Evolutionary conservation across 1,284 basidiomycete genomes (phyloP).

Genomic region (Vanrija pseudolonga): DNA sequence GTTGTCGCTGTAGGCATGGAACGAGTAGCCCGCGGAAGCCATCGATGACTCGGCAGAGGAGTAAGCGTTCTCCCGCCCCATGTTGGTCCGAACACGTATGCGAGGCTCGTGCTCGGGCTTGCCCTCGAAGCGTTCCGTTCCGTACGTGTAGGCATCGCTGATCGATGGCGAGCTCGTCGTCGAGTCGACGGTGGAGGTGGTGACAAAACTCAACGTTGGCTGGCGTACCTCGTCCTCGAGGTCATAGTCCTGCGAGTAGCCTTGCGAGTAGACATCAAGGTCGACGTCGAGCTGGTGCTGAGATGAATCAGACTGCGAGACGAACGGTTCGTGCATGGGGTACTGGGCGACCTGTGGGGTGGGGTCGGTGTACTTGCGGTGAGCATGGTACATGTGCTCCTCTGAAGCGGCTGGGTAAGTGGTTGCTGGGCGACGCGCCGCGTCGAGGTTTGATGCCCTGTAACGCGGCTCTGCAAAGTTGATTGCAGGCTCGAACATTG

Average conservation of each 20-base stretch:
- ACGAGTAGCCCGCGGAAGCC: conserved; percentile 38
- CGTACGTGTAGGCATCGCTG: conserved; percentile 29
- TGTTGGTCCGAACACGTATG: conserved; percentile 29
- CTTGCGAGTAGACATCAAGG: conserved; percentile 36
- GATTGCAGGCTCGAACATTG: conserved; percentile 7
- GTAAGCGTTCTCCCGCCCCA: conserved; percentile 40
- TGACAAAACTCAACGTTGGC: conserved; percentile 45
- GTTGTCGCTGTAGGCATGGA: conserved; percentile 32
- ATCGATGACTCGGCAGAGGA: conserved; percentile 45
- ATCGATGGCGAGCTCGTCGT: conserved; percentile 38
- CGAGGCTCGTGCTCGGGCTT: conserved; percentile 30
- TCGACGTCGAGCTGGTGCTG: conserved; percentile 38
- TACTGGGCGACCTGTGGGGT: conserved; percentile 18
- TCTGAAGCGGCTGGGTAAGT: conserved; percentile 26
- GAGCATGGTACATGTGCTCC: conserved; percentile 24
- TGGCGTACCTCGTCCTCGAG: conserved; percentile 29
- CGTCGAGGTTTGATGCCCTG: conserved; percentile 16
- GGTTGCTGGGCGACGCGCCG: conserved; percentile 31
- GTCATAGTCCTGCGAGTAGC: conserved; percentile 26
- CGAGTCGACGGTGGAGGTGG: conserved; percentile 43
- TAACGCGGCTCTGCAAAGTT: conserved; percentile 26
- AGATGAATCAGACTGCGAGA: neutral
- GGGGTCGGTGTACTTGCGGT: conserved; percentile 43
- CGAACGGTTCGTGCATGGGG: conserved; percentile 7
- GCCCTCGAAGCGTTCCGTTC: conserved; percentile 18